Base-by-base conservation (phyloP, 148 eudicot genomes). In the Cornus suecica region DNA sequence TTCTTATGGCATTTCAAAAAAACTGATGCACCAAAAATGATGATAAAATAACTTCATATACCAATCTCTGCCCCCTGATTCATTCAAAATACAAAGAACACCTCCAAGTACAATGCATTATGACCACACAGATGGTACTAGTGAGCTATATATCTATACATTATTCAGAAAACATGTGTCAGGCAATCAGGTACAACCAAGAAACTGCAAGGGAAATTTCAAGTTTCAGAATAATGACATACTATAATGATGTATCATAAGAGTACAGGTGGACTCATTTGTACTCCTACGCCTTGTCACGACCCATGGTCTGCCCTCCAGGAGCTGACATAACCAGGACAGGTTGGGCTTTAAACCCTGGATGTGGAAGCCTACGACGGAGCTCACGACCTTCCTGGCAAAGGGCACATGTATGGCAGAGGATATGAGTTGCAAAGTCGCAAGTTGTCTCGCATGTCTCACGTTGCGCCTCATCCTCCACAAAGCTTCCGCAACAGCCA, bases 331-430 rank as follows among this genome's bases (percentile, higher is more conserved):
- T 92, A 73, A 88, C 76, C 64, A 89, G 14, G 45, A 90, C 77
- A 5, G 86, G 92, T 74, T 88, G 93, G 31, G 87, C 85, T 79
- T 86, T 86, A 73, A 90, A 89, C 16, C 86, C 90, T 10, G 97
- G 97, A 83, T 94, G 98, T 74, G 93, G 90, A 63, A 94, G 81
- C 91, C 97, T 90, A 26, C 95, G 95, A 48, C 98, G 95, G 66
- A 92, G 79, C 76, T 94, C 98, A 68, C 98, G 89, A 42, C 92
- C 98, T 85, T 92, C 98, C 86, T 94, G 98, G 80, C 98, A 94
- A 76, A 94, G 92, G 0, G 98, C 91, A 69, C 98, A 94, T 1
- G 83, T 74, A 62, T 94, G 98, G 82, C 97, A 94, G 79, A 92
- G 87, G 67, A 89, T 58, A 71, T 94, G 98, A 48, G 94, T 83